Evolutionary conservation across 1,284 basidiomycete species (phyloP).

Genomic region (Cutaneotrichosporon cyanovorans): DNA sequence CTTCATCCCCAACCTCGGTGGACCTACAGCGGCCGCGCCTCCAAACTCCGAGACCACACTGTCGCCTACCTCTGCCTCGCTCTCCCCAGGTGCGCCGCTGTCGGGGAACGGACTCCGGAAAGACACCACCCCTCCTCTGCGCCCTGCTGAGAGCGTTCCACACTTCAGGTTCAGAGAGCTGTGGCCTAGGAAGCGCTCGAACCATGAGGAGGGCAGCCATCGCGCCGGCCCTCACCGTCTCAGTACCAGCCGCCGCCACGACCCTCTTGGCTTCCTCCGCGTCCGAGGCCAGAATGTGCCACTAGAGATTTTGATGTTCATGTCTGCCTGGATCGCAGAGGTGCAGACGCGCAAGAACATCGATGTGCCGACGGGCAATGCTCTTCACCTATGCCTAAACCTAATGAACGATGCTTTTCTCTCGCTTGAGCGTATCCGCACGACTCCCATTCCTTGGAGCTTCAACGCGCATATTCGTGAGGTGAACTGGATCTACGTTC

Average conservation of each 20-base stretch:
- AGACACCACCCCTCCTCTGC: too few species aligned
- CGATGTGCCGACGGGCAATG: constrained; percentile 59
- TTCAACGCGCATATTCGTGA: constrained; percentile 49
- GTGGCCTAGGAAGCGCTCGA: too few species aligned
- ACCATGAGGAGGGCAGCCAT: too few species aligned
- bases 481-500: constrained; percentile 39
- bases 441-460: constrained; percentile 72
- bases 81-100: too few species aligned
- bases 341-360: constrained; percentile 56
- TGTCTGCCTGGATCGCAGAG: constrained; percentile 60
- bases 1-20: constrained; percentile 34
- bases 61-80: too few species aligned
- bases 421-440: constrained; percentile 65
- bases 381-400: constrained; percentile 52
- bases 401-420: constrained; percentile 61
- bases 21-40: constrained; percentile 31
- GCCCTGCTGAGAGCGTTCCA: too few species aligned
- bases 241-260: too few species aligned
- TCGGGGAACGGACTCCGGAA: too few species aligned
- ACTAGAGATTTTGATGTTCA: constrained; percentile 63
- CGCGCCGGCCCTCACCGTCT: too few species aligned
- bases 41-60: constrained; percentile 23
- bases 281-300: constrained; percentile 42
- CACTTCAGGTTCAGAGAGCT: too few species aligned
- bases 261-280: too few species aligned